Base-by-base conservation (phyloP, 139 green algal species). In the Pedinophyceae sp. region DNA sequence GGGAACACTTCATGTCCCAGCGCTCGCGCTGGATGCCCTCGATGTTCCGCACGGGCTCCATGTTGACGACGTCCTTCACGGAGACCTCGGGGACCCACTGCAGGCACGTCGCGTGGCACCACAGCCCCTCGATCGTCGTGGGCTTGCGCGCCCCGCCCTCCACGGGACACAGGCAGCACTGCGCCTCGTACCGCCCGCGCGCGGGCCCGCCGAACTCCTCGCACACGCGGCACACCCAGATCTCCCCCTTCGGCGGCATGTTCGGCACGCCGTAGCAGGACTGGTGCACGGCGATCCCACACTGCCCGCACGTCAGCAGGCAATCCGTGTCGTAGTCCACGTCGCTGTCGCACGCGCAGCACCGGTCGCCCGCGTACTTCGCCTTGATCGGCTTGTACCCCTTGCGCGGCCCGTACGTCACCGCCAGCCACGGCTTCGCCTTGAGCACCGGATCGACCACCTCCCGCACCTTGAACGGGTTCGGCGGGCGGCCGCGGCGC, bases 111-210 rank as follows among this genome's bases (percentile, higher is more conserved):
- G 74, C 62, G 58, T 96, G 87, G 26, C 57, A 74, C 87, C 87
- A 96, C 30, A 83, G 57, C 19, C 75, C 77, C 0, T 58, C 48
- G 5, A 87, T 55, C 3, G 69, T 80, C 38, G 86, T 85, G 28
- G 75, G 84, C 68, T 93, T 94, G 15, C 94, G 80, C n/a, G 81
- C 84, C 22, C 87, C 87, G 17, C 86, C 86, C 22, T 60, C 62
- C 17, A 94, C 60, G 15, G 87, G 87, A 69, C 87, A 96, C 58
- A 94, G 57, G 63, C 80, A 90, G 71, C 87, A 96, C 67, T 93
- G 79, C n/a, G 83, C 76, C 22, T 55, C 34, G 30, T n/a, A n/a
- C n/a, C 40, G 30, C 40, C 20, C 24, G 20, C 22, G n/a, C 34
- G 50, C 38, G 15, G 58, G 55, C 26, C 56, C 27, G 13, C 66